A percentile compares a stretch with the other conserved stretches of the same genome.
Evolutionary conservation across 306 rosid species (phyloP).

Genomic region (Chamaecrista fasciculata): DNA sequence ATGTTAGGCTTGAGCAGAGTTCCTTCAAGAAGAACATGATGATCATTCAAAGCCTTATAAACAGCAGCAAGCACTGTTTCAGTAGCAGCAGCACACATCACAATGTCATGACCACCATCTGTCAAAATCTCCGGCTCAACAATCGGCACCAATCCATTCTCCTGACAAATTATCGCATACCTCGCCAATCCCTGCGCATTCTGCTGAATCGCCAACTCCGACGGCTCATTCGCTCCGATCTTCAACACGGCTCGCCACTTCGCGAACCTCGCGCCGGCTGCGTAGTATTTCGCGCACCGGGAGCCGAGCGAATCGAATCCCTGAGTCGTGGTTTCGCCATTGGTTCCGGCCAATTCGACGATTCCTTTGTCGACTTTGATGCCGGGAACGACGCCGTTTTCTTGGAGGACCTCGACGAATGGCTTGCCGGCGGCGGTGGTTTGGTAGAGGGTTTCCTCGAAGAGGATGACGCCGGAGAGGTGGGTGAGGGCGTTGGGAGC

Average conservation of each 20-base stretch:
- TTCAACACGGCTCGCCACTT: conserved; percentile 75
- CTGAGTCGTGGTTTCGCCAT: conserved; percentile 68
- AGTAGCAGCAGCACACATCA: conserved; percentile 61
- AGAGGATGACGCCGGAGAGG: conserved; percentile 72
- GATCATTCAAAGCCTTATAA: conserved; percentile 69
- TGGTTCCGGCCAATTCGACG: conserved; percentile 63
- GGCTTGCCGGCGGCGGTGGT: conserved; percentile 56
- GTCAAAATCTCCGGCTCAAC: conserved; percentile 74
- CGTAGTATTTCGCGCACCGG: conserved; percentile 57
- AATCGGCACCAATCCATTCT: conserved; percentile 70
- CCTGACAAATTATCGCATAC: conserved; percentile 71
- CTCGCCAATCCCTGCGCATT: conserved; percentile 80
- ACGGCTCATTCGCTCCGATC: conserved; percentile 57
- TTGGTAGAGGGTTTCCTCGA: conserved; percentile 74
- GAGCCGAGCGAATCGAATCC: conserved; percentile 63
- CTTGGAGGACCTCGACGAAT: conserved; percentile 54
- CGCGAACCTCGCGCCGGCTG: conserved; percentile 71
- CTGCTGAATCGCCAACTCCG: conserved; percentile 57
- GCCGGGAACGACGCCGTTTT: conserved; percentile 61
- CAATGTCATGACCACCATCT: conserved; percentile 58
- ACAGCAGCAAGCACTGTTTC: conserved; percentile 65
- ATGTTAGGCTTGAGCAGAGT: conserved; percentile 75
- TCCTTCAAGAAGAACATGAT: conserved; percentile 76
- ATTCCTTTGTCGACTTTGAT: conserved; percentile 81
- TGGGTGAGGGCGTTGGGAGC: conserved; percentile 50